Percentiles rank a stretch among this genome's conserved stretches.
Conservation (phyloP, 805 yeast species). For the Wickerhamomyces canadensis region DNA sequence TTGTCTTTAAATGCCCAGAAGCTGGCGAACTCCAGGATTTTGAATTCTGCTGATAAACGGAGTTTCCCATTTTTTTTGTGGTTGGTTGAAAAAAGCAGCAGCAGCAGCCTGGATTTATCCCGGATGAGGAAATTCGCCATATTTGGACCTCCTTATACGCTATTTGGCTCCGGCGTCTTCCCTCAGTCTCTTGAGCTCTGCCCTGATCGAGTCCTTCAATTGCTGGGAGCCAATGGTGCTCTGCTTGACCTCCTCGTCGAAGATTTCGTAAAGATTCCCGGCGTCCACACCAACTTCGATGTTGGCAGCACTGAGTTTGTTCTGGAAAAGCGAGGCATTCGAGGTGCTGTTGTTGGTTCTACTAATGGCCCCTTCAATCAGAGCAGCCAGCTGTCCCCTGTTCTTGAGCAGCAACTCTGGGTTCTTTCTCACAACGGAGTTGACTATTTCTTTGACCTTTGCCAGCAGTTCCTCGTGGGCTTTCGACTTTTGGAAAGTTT, state of each 20-base stretch:
- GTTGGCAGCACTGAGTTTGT: slow-evolving; percentile 1
- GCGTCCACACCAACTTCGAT: slow-evolving; percentile 2
- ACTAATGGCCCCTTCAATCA: slow-evolving; percentile 18
- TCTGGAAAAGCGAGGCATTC: not conserved
- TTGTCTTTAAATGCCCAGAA: no score
- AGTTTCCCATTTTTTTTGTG: no score
- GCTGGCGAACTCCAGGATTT: no score
- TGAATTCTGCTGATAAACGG: no score
- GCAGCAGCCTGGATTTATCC: no score
- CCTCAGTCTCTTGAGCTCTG: slow-evolving; percentile 7
- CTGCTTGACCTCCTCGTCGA: slow-evolving; percentile 16
- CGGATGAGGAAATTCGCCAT: no score
- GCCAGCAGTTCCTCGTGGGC: slow-evolving; percentile 11
- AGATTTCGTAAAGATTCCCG: slow-evolving; percentile 11
- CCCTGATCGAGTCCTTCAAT: slow-evolving; percentile 6
- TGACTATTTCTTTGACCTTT: slow-evolving; percentile 11
- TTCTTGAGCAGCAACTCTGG: slow-evolving; percentile 20
- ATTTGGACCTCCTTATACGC: not conserved
- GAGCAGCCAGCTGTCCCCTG: slow-evolving; percentile 20
- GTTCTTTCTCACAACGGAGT: slow-evolving; percentile 11
- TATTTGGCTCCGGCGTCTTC: slow-evolving; percentile 3
- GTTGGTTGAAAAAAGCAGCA: no score
- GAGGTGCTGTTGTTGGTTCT: slow-evolving; percentile 2
- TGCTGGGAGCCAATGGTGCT: slow-evolving; percentile 11
- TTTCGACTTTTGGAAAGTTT: slow-evolving; percentile 13